Conservation (phyloP, 352 stramenopile species). For the Globisporangium nagaii region DNA sequence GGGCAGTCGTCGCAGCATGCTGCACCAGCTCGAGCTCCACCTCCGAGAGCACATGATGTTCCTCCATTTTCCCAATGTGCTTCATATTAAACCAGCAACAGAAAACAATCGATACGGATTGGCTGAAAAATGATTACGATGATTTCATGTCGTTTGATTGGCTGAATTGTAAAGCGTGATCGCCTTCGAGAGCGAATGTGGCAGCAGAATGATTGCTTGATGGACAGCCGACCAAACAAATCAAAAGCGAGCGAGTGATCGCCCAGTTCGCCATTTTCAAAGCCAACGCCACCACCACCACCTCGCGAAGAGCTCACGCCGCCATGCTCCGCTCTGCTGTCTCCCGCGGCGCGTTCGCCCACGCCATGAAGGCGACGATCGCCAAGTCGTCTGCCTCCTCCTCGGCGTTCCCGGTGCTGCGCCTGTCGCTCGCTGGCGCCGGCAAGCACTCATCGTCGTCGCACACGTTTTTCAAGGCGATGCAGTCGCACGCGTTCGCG, state of each 20-base stretch:
- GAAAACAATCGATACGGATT: background rate
- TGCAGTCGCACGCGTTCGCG: constrained; percentile 51
- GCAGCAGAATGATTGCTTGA: background rate
- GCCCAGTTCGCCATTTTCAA: background rate
- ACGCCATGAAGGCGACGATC: background rate
- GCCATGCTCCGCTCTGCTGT: constrained; percentile 10
- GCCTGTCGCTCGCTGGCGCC: background rate
- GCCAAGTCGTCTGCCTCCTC: background rate
- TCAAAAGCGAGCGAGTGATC: background rate
- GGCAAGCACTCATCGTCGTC: background rate
- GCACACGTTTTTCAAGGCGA: constrained; percentile 15
- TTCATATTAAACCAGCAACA: background rate
- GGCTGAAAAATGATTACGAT: background rate
- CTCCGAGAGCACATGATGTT: background rate
- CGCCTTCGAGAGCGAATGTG: background rate
- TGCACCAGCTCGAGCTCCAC: constrained; percentile 2
- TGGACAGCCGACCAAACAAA: background rate
- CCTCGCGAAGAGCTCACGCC: too few relatives aligned
- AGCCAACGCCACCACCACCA: background rate
- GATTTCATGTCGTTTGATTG: background rate
- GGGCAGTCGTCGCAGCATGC: background rate
- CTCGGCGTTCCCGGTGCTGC: constrained; percentile 12
- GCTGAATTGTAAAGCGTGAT: background rate
- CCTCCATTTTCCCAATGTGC: too few relatives aligned
- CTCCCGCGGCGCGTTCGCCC: constrained; percentile 8